Evolutionary conservation across 202 grass and related monocot genomes (phyloP).

Genomic region (Schoenoplectus tabernaemontani): DNA sequence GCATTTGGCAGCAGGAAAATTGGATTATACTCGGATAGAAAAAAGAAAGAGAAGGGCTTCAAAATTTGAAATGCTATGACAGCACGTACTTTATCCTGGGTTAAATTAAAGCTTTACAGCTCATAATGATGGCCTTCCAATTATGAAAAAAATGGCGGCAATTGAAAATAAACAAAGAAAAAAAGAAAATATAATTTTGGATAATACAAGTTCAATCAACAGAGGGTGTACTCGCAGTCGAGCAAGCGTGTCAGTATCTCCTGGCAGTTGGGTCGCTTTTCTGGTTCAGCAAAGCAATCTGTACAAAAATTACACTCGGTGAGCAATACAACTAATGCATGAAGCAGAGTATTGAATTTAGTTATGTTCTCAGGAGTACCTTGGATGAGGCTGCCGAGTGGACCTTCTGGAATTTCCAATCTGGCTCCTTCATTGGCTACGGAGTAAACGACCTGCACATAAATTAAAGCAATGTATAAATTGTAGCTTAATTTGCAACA

Average conservation of each 20-base stretch:
- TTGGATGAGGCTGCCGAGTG: constrained; percentile 74
- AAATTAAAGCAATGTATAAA: constrained; percentile 9
- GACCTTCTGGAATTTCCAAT: constrained; percentile 92
- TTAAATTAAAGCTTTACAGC: constrained; percentile 50
- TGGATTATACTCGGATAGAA: not conserved
- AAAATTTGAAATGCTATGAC: constrained; percentile 22
- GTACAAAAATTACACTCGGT: not conserved
- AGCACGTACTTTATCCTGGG: constrained; percentile 37
- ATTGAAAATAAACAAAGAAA: constrained; percentile 37
- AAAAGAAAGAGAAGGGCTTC: not conserved
- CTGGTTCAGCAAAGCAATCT: constrained; percentile 94
- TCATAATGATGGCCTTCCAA: constrained; percentile 24
- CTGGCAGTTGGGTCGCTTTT: constrained; percentile 79
- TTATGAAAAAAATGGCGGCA: constrained; percentile 25
- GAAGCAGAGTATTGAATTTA: constrained; percentile 2
- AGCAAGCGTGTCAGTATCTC: constrained; percentile 92
- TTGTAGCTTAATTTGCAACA: not conserved
- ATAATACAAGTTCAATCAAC: constrained; percentile 33
- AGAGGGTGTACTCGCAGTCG: constrained; percentile 88
- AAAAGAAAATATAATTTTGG: constrained; percentile 19
- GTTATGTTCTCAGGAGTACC: constrained; percentile 36
- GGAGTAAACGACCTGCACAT: constrained; percentile 68
- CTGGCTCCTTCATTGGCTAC: constrained; percentile 85
- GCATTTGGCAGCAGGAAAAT: not conserved
- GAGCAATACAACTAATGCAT: constrained; percentile 4